Percentiles rank a stretch among this genome's conserved stretches.
phyloP scores from a whole-genome alignment of 2,329 filamentous ascomycete genomes.

The Zymoseptoria crescenta region DNA sequence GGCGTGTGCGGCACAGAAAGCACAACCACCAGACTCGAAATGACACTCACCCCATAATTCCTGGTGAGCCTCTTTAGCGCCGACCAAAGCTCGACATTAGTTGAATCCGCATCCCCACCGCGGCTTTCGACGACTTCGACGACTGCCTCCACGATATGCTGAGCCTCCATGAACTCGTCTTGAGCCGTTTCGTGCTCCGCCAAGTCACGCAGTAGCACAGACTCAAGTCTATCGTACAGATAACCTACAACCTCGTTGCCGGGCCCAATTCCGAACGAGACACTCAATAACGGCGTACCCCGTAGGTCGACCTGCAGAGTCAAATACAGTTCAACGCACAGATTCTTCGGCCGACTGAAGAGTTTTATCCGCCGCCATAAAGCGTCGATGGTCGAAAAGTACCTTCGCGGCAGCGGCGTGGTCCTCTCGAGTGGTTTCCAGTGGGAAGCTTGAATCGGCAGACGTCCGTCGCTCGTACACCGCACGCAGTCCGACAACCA shows the following conservation, averaged over 20 bases:
- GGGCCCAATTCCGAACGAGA: background rate
- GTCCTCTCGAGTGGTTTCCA: background rate
- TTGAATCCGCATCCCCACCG: background rate
- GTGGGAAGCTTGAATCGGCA: background rate
- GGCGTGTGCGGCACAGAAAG: background rate
- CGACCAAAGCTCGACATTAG: background rate
- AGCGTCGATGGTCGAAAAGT: background rate
- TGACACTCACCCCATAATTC: background rate
- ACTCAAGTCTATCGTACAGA: background rate
- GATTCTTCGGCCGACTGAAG: background rate
- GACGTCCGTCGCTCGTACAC: background rate
- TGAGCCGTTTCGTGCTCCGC: background rate
- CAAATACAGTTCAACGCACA: too few species aligned
- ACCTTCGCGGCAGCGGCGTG: background rate
- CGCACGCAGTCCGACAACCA: background rate
- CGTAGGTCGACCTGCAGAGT: background rate
- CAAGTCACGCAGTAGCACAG: background rate
- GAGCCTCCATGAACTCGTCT: background rate
- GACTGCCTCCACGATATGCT: background rate
- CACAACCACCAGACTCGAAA: background rate
- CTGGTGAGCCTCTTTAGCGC: background rate
- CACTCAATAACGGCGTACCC: background rate
- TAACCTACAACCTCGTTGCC: background rate
- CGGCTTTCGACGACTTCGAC: background rate
- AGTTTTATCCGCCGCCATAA: constrained; percentile 4